Conservation (phyloP, 108 stramenopile species). For the Nitzschia sp. region DNA sequence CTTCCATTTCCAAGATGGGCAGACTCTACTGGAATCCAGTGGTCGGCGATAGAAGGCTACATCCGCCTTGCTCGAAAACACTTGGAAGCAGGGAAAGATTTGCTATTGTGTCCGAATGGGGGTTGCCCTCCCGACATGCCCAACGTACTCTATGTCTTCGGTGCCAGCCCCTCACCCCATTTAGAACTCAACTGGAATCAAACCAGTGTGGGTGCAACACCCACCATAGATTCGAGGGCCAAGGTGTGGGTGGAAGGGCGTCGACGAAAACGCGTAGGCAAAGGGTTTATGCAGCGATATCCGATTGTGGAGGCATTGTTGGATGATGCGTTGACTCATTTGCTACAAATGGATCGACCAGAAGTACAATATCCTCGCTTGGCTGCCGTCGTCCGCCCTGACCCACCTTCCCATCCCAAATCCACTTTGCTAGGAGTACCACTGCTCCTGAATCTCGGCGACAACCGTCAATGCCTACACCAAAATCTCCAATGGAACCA, state of each 20-base stretch:
- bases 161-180: not conserved
- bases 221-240: too few species aligned
- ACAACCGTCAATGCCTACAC: not conserved
- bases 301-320: constrained; percentile 3
- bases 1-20: constrained; percentile 4
- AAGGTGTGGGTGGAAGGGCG: constrained; percentile 6
- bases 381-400: not conserved
- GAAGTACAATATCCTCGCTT: not conserved
- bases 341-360: not conserved
- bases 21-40: not conserved
- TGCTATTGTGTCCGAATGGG: not conserved
- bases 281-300: constrained; percentile 3
- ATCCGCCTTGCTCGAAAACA: constrained; percentile 1
- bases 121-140: constrained; percentile 4
- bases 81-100: not conserved
- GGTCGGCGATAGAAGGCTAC: constrained; percentile 1
- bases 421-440: not conserved
- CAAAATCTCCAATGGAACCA: not conserved
- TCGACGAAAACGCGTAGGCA: not conserved
- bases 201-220: not conserved
- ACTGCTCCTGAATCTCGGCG: not conserved
- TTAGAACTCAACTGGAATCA: not conserved
- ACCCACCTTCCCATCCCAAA: not conserved
- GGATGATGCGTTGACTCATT: not conserved
- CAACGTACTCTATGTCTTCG: not conserved